Conservation (phyloP, 345 rosid genomes). For the Eutrema yunnanense region DNA sequence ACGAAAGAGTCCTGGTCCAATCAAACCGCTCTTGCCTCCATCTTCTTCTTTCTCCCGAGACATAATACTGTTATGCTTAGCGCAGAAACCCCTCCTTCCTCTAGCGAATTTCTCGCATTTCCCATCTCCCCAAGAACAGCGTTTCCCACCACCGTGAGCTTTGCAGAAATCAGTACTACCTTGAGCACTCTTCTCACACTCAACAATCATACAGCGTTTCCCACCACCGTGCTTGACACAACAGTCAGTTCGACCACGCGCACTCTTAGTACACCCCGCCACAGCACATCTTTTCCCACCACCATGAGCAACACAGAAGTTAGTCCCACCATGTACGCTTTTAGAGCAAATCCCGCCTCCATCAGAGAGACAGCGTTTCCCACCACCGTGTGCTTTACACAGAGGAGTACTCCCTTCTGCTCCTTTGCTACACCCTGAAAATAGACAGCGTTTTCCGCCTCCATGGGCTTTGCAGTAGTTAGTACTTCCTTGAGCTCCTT, state of each 20-base stretch:
- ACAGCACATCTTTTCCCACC: constrained; percentile 90
- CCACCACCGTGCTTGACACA: constrained; percentile 97
- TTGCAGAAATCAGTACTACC: constrained; percentile 91
- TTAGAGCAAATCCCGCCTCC: constrained; percentile 97
- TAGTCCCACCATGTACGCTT: constrained; percentile 91
- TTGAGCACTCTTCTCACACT: constrained; percentile 93
- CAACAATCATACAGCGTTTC: constrained; percentile 53
- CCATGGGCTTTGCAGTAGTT: constrained; percentile 88
- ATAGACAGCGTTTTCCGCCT: constrained; percentile 88
- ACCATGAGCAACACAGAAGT: constrained; percentile 89
- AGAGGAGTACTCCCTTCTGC: constrained; percentile 95
- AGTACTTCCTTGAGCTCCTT: constrained; percentile 96
- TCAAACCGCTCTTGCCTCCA: constrained; percentile 46
- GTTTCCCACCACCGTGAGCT: constrained; percentile 95
- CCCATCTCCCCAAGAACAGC: constrained; percentile 69
- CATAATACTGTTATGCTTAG: constrained; percentile 69
- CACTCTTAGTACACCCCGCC: constrained; percentile 79
- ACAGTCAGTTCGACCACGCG: constrained; percentile 89
- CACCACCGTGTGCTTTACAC: constrained; percentile 97
- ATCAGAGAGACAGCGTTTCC: constrained; percentile 73
- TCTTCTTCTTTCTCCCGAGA: constrained; percentile 33
- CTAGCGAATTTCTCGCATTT: constrained; percentile 89
- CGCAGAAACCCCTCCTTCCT: constrained; percentile 88
- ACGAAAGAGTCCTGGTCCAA: constrained; percentile 71
- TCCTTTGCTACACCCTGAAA: constrained; percentile 83